Evolutionary conservation across 495 filamentous ascomycete genomes (phyloP), one percentile per base, ranked within the genome.

Genomic region (Neurospora hispaniola): DNA sequence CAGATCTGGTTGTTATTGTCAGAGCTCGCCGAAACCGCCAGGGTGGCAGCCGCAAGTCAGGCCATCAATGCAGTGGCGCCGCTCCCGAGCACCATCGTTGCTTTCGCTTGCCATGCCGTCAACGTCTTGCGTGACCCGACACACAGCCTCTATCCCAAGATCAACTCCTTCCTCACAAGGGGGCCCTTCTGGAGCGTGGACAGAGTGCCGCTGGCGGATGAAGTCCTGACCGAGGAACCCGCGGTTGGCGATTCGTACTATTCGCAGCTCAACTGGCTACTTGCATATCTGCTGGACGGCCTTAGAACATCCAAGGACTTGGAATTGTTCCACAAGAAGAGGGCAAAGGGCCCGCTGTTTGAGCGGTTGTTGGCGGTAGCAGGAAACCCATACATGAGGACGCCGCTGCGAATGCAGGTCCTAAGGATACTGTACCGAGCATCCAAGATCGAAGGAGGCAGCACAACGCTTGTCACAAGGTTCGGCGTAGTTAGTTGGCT

Each of bases 401-500:
- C 84, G 16, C 82, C 85, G 18, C 81, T 90, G 23, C 88, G 88
- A 75, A 88, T 88, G 59, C 91, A 91, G 80, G 85, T 97, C 31
- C 72, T 97, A 18, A 85, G 90, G 68, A 82, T 97, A 16, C 71
- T 97, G 7, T 94, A 92, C 77, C 88, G 92, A 38, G 88, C 89
- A 9, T 91, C 89, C 0, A 85, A 86, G 31, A 90, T 97, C 27
- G 89, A 90, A 68, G 90, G 89, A 4, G 96, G 94, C 0, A 94
- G 93, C 78, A 92, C 91, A 31, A 97, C 93, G 14, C 82, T 97
- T 46, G 91, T 94, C 40, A 97, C 95, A 14, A 85, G 96, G 75
- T 90, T 91, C 31, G 94, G 92, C n/a, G 82, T 93, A 16, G 79
- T 96, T 70, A 90, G 87, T 72, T 99, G 95, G 94, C 86, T 97